Conservation (phyloP, 2,329 filamentous ascomycete genomes). For the Rhynchosporium agropyri region DNA sequence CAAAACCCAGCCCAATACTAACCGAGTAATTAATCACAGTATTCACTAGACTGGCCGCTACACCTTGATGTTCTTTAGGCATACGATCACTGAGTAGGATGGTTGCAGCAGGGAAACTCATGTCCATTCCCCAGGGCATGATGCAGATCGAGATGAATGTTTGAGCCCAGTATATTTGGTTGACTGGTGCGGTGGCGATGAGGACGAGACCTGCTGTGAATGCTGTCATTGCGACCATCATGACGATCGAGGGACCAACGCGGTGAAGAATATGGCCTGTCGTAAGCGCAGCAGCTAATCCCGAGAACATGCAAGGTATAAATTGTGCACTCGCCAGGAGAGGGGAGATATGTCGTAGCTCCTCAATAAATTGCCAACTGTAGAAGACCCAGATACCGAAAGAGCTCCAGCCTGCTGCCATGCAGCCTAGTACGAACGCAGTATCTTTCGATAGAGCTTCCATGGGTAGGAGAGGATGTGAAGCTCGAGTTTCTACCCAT, state of each 20-base stretch:
- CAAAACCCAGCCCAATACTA: slow-evolving; percentile 49
- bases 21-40: slow-evolving; percentile 49
- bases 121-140: slow-evolving; percentile 58
- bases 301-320: slow-evolving; percentile 38
- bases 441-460: slow-evolving; percentile 51
- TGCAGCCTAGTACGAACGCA: slow-evolving; percentile 48
- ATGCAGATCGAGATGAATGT: slow-evolving; percentile 61
- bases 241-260: slow-evolving; percentile 41
- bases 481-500: slow-evolving; percentile 51
- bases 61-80: slow-evolving; percentile 51
- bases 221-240: slow-evolving; percentile 42
- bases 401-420: slow-evolving; percentile 36
- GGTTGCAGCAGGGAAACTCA: slow-evolving; percentile 57
- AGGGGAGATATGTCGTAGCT: slow-evolving; percentile 39
- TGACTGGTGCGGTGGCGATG: slow-evolving; percentile 31
- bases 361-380: slow-evolving; percentile 33
- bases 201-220: slow-evolving; percentile 47
- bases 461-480: slow-evolving; percentile 60
- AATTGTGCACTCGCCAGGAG: slow-evolving; percentile 41
- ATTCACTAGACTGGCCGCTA: slow-evolving; percentile 54
- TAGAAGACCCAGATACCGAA: slow-evolving; percentile 41
- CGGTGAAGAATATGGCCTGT: slow-evolving; percentile 43
- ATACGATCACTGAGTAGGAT: slow-evolving; percentile 58
- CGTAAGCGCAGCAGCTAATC: slow-evolving; percentile 42
- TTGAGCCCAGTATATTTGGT: slow-evolving; percentile 62